Conservation (phyloP, 78 protist species). For the Diacronema lutheri region DNA sequence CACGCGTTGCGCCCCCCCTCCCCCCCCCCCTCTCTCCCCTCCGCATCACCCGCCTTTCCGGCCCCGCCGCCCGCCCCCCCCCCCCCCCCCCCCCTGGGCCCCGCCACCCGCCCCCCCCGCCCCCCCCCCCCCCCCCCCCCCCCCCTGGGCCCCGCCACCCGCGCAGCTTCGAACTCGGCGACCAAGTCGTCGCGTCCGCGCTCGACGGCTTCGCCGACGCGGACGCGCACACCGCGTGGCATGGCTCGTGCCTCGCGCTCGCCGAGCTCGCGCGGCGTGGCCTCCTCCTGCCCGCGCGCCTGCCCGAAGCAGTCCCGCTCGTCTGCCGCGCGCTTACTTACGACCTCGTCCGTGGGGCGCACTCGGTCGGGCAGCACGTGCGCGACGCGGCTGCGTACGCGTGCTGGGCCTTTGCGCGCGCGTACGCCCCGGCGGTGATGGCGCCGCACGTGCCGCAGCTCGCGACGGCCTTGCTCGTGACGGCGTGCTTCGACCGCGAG, state of each 20-base stretch:
- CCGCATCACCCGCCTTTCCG: no score
- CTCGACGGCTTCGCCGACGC: not conserved
- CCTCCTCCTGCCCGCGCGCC: conserved; percentile 75
- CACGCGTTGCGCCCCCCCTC: no score
- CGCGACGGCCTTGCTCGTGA: conserved; percentile 19
- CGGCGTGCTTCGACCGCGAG: conserved; percentile 74
- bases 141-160: no score
- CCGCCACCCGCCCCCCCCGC: no score
- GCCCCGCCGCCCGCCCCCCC: no score
- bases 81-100: no score
- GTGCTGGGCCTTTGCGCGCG: conserved; percentile 95
- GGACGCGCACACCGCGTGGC: conserved; percentile 65
- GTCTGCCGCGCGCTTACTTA: conserved; percentile 46
- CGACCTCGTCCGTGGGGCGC: conserved; percentile 34
- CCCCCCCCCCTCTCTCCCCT: no score
- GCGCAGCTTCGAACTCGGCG: conserved; percentile 70
- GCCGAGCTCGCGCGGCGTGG: conserved; percentile 92
- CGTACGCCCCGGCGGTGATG: conserved; percentile 73
- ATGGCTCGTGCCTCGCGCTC: conserved; percentile 90
- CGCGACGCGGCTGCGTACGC: conserved; percentile 96
- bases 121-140: no score
- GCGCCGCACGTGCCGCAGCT: conserved; percentile 35
- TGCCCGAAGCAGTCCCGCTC: conserved; percentile 27
- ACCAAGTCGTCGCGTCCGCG: conserved; percentile 73
- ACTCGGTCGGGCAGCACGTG: conserved; percentile 89